Base-by-base conservation (phyloP, 805 yeast genomes). In the Sugiyamaella qingdaonensis region DNA sequence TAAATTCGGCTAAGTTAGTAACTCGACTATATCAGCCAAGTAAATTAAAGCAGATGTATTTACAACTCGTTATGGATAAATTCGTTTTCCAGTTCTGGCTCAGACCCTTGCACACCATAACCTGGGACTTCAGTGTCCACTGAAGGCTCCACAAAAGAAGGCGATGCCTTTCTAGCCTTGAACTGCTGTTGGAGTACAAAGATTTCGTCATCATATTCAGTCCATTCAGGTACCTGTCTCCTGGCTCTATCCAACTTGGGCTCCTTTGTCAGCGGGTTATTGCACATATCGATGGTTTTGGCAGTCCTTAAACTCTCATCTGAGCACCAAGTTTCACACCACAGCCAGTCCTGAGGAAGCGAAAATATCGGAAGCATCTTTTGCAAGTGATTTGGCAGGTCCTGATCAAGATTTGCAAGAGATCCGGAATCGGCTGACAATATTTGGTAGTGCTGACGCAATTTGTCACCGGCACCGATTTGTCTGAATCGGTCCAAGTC, bases 301-400 rank as follows among this genome's bases (percentile, higher is more conserved):
- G 96, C 96, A 0, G 71, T 70, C 51, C 65, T 66, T 54, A 85
- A 69, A 33, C 80, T 71, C 48, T 77, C 85, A 57, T 83, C 87
- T 31, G 82, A 75, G 67, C 96, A 87, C 96, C 96, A 88, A 0
- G 96, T 88, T 64, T 88, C 96, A 69, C 95, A 89, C 96, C 96
- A 89, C 36, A 88, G 71, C 95, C 95, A 88, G 44, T 87, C 91
- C 59, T 84, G 84, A 2, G 89, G 87, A 43, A 88, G 72, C 8
- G 94, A 84, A 62, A 73, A 78, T 16, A 89, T 89, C 48, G 84
- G 85, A 31, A 92, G 68, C 29, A 69, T 67, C 19, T 73, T 61
- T 68, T 94, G 98, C 60, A 91, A 60, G 64, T 88, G 87, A 68
- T 92, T 94, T n/a, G 97, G 90, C 56, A 92, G 76, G 65, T 94